These are phyloP conservation scores for Suzukiozyma palmioleophila DNA, from an alignment of 1,139 yeast genomes.

Conservation along the genomic window DNA sequence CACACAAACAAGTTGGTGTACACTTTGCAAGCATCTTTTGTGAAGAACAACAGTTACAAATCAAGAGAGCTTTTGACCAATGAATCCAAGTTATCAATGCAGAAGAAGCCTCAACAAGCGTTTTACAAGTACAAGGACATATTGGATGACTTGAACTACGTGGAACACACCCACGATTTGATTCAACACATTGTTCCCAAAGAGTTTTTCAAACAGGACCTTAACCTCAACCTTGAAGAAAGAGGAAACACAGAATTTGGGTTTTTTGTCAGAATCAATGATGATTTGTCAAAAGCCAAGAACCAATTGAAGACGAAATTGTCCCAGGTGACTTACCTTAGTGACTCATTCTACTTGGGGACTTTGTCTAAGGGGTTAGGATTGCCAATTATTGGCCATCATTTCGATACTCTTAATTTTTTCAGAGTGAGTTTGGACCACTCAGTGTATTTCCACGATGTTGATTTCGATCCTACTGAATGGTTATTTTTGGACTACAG, in stretches of 20 bases:
- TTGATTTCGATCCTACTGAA: slow-evolving; percentile 30
- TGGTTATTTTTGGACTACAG: slow-evolving; percentile 38
- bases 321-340: slow-evolving; percentile 10
- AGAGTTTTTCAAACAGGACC: slow-evolving; percentile 21
- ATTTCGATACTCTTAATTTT: slow-evolving; percentile 16
- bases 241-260: slow-evolving; percentile 31
- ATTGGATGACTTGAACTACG: slow-evolving; percentile 22
- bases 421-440: slow-evolving; percentile 43
- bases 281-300: slow-evolving; percentile 21
- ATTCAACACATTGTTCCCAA: slow-evolving; percentile 28
- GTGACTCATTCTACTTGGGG: slow-evolving; percentile 25
- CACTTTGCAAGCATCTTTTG: slow-evolving; percentile 32
- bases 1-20: slow-evolving; percentile 28
- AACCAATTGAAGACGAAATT: slow-evolving; percentile 18
- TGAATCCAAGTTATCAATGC: slow-evolving; percentile 17
- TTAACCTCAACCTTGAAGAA: slow-evolving; percentile 14
- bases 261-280: slow-evolving; percentile 29
- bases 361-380: slow-evolving; percentile 24
- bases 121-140: slow-evolving; percentile 30
- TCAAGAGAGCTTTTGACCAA: slow-evolving; percentile 11
- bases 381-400: slow-evolving; percentile 16
- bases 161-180: slow-evolving; percentile 30
- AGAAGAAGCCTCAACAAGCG: slow-evolving; percentile 25
- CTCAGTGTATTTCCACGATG: slow-evolving; percentile 34
- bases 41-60: slow-evolving; percentile 23